Percentiles rank a stretch among this genome's conserved stretches.
Evolutionary conservation across 441 rosid species (phyloP).

Genomic region (Syzygium malaccense): DNA sequence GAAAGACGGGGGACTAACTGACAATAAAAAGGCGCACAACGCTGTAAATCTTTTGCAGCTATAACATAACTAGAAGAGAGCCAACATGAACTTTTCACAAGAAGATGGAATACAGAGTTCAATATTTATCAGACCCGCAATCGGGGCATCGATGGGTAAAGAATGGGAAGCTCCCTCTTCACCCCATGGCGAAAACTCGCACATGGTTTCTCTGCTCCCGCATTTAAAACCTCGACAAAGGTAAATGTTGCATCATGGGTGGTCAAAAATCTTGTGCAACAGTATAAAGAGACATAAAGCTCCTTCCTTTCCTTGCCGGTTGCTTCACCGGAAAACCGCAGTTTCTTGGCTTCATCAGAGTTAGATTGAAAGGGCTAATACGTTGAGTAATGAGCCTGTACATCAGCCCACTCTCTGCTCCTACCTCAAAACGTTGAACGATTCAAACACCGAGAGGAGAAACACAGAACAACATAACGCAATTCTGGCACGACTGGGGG

Average conservation of each 20-base stretch:
- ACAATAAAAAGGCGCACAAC: neutral
- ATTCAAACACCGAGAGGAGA: neutral
- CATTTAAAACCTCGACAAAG: neutral
- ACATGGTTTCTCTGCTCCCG: neutral
- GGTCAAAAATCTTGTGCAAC: neutral
- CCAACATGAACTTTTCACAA: neutral
- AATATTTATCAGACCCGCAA: neutral
- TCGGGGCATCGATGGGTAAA: neutral
- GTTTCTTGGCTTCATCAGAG: neutral
- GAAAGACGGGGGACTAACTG: neutral
- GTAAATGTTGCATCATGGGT: neutral
- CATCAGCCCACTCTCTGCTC: neutral
- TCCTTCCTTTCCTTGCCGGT: neutral
- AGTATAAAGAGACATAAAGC: neutral
- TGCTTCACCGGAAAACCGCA: neutral
- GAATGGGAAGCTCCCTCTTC: neutral
- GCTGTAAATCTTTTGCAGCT: neutral
- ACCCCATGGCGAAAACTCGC: neutral
- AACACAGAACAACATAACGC: neutral
- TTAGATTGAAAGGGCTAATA: neutral
- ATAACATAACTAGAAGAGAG: neutral
- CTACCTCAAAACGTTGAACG: neutral
- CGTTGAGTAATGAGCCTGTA: neutral
- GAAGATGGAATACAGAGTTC: neutral
- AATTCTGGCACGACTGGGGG: neutral